Evolutionary conservation across 2,329 filamentous ascomycete genomes (phyloP), one percentile per base, ranked within the genome.

Genomic region (Sarocladiaceae sp.): DNA sequence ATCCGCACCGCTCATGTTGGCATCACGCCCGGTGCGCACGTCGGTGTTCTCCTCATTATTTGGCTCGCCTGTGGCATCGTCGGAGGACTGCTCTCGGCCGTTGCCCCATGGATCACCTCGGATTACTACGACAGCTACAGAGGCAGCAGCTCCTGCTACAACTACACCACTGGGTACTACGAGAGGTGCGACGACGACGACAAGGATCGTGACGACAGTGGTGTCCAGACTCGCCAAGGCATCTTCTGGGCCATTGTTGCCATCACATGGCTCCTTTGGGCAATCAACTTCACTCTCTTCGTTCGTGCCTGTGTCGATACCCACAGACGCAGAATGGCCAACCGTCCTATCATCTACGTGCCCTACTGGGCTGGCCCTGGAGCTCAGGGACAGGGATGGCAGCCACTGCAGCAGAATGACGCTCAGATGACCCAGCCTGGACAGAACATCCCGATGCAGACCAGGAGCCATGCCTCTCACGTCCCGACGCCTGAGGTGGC

Each of bases 11-110:
- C 59, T 47, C 59, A 64, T 22, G 56, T 56, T 3, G 68, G 70
- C 33, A 70, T 76, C 18, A 71, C 73, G 50, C 72, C 74, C 1
- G 73, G 71, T 23, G 69, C 67, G 7, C 72, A 76, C 44, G 69
- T 77, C 29, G 70, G 60, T 50, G 36, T 73, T 13, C 70, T 69
- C 28, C 69, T 77, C 2, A 48, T 75, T 54, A 61, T 76, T 52
- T 75, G 70, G 67, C 56, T 76, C 6, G 53, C 60, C 20, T 60
- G 64, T n/a, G 42, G 60, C 33, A 25, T 63, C 12, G 53, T 64
- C 2, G 62, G 63, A 29, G 60, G 56, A 42, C 39, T 65, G 22
- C 54, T 64, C 40, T 50, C 54, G 20, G 53, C 59, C 17, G 53
- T 56, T 33, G 49, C 25, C 17, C 22, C 42, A 12, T 42, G 23